Evolutionary conservation across 129 eudicot species (phyloP).

Genomic region (Artemisia annua): DNA sequence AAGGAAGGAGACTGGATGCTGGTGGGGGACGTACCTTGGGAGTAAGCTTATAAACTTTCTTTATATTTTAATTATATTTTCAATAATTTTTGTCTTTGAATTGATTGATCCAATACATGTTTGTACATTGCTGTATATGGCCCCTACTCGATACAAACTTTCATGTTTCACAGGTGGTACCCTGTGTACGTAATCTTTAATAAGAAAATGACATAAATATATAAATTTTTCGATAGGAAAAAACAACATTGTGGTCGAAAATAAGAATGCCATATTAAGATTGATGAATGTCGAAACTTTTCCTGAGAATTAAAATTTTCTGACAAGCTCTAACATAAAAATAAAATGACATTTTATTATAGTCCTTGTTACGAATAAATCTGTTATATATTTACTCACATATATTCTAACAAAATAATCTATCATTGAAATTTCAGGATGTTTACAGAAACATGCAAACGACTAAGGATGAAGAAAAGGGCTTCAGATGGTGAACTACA

Average conservation of each 20-base stretch:
- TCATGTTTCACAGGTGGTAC: constrained; percentile 1
- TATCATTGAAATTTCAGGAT: constrained; percentile 45
- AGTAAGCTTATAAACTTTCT: constrained; percentile 35
- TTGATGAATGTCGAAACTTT: too few species aligned
- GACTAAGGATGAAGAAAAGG: constrained; percentile 65
- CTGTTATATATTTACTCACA: not conserved
- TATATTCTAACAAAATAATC: not conserved
- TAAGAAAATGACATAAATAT: not conserved
- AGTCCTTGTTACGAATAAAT: not conserved
- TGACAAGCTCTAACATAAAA: not conserved
- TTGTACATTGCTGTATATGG: not conserved
- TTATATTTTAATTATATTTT: not conserved
- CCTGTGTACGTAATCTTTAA: not conserved
- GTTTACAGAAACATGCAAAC: constrained; percentile 64
- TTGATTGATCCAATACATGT: not conserved
- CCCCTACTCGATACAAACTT: constrained; percentile 4
- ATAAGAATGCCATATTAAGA: too few species aligned
- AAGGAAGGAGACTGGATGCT: constrained; percentile 33
- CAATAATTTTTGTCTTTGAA: not conserved
- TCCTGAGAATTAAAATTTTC: too few species aligned
- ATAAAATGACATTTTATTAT: not conserved
- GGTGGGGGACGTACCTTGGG: constrained; percentile 53
- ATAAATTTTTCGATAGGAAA: not conserved
- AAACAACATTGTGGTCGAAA: too few species aligned
- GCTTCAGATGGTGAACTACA: constrained; percentile 37